Percentiles rank a stretch among this genome's conserved stretches.
Evolutionary conservation across 495 filamentous ascomycete genomes (phyloP).

Genomic region (Aspergillus wentii): DNA sequence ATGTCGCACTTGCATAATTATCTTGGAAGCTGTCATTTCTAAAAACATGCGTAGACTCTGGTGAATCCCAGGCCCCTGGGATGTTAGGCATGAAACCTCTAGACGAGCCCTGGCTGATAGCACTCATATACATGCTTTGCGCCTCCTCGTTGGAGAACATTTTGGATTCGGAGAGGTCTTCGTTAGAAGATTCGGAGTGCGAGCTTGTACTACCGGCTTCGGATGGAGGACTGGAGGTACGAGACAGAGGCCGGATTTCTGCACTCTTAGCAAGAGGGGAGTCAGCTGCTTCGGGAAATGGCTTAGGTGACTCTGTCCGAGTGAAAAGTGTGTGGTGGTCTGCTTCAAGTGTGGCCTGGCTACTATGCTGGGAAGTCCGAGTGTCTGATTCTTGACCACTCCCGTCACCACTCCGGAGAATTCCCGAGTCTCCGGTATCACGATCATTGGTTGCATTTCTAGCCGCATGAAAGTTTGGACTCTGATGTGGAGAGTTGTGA

Average conservation of each 20-base stretch:
- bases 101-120: conserved; percentile 44
- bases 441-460: conserved; percentile 1
- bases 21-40: background rate
- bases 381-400: background rate
- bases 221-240: conserved; percentile 14
- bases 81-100: conserved; percentile 43
- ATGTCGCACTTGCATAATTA: background rate
- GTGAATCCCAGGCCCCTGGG: conserved; percentile 58
- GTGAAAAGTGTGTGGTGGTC: background rate
- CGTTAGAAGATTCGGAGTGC: conserved; percentile 19
- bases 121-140: conserved; percentile 93
- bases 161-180: conserved; percentile 66
- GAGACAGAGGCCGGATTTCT: conserved; percentile 2
- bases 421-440: background rate
- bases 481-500: conserved; percentile 12
- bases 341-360: conserved; percentile 2
- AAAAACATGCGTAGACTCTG: conserved; percentile 12
- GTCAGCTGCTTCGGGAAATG: background rate
- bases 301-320: background rate
- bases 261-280: background rate
- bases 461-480: conserved; percentile 3
- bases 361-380: conserved; percentile 3
- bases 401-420: background rate
- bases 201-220: conserved; percentile 20
- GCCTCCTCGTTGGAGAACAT: conserved; percentile 89